A percentile compares a stretch with the other conserved stretches of the same genome.
Evolutionary conservation across 164 flowering plant genomes (phyloP).

Genomic region (Echeveria elegans): DNA sequence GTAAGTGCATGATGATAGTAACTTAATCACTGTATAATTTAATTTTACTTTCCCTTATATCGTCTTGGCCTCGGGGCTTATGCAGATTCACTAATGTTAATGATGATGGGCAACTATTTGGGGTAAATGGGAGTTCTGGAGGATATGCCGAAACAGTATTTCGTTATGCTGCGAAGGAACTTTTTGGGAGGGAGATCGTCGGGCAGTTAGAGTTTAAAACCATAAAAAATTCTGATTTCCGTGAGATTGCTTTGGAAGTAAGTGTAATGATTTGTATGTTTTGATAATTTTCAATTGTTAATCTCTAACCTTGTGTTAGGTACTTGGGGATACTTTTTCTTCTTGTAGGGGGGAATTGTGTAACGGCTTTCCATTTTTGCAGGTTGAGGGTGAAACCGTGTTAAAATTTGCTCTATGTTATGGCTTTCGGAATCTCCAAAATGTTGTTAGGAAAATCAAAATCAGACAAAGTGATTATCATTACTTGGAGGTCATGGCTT

Average conservation of each 20-base stretch:
- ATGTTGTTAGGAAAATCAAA: conserved; percentile 73
- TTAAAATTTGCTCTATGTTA: conserved; percentile 92
- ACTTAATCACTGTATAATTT: background rate
- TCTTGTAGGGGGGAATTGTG: background rate
- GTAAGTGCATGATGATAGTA: conserved; percentile 35
- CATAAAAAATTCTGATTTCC: conserved; percentile 78
- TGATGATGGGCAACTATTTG: conserved; percentile 74
- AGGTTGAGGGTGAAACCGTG: conserved; percentile 70
- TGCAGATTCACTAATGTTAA: conserved; percentile 74
- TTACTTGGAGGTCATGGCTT: conserved; percentile 95
- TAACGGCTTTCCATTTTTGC: conserved; percentile 12
- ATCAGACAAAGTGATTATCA: conserved; percentile 80
- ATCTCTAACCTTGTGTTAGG: background rate
- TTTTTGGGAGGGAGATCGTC: conserved; percentile 55
- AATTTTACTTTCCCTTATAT: background rate
- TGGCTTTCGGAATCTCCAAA: conserved; percentile 30
- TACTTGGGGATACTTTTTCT: background rate
- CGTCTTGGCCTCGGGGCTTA: background rate
- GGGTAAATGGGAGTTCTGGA: conserved; percentile 88
- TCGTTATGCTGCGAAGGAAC: conserved; percentile 40
- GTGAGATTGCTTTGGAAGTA: conserved; percentile 72
- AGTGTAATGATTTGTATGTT: conserved; percentile 17
- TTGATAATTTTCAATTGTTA: background rate
- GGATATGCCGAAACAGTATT: conserved; percentile 73
- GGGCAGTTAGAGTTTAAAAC: conserved; percentile 63